Base-by-base conservation (phyloP, 106 monocot genomes). In the Apostasia shenzhenica region DNA sequence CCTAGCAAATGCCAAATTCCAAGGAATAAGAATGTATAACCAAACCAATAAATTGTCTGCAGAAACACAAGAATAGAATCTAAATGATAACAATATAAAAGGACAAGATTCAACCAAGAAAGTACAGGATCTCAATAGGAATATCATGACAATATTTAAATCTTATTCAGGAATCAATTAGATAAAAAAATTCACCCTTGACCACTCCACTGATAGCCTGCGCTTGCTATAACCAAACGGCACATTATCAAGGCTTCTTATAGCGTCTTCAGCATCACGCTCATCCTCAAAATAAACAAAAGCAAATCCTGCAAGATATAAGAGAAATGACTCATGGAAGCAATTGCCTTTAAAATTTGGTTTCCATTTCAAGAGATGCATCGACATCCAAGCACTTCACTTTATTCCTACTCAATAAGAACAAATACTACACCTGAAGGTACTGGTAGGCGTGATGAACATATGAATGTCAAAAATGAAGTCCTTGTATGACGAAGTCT, bases 281-380 rank as follows among this genome's bases (percentile, higher is more conserved):
- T 91, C 91, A 73, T 86, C 86, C 7, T 87, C 86, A 69, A 85
- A 89, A 67, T 97, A 97, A 12, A 97, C 75, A 79, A 97, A 97
- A 41, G 97, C 97, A 87, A 81, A 97, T 1, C 97, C 97, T 97
- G 57, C 39, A 69, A 70, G 7, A 69, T 6, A 13, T 41, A 3
- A 71, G 55, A 63, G 56, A 43, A 71, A 45, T 44, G 60, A 60
- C 38, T 1, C 41, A 43, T 5, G 58, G 41, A 66, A 48, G 2
- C 48, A 65, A 48, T 46, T 65, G 3, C 8, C 7, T 62, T 38
- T 14, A 13, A 37, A 12, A 7, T 47, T 9, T 26, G 26, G 48
- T 65, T 65, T 14, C 65, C 48, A 48, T 48, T 48, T 41, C 6
- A 46, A 48, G 46, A 47, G 48, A 65, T 65, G 45, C 53, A 51